These are phyloP conservation scores for Beta vulgaris DNA, from an alignment of 148 eudicot genomes.

Conservation along the genomic window DNA sequence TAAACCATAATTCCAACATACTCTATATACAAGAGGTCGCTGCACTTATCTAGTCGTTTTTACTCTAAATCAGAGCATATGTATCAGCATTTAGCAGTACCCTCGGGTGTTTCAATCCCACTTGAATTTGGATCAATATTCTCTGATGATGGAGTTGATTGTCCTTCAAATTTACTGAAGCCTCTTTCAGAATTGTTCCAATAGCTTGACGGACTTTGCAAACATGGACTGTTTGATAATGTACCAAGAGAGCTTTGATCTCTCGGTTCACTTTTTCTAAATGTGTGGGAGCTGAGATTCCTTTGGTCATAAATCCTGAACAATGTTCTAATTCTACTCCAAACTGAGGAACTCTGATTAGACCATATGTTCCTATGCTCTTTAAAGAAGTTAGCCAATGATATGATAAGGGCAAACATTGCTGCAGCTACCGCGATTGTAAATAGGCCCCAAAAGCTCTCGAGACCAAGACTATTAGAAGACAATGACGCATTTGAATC, in stretches of 20 bases:
- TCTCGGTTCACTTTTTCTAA: conserved; percentile 15
- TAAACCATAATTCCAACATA: too few species aligned
- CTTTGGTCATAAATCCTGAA: conserved; percentile 21
- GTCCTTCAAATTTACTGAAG: neutral
- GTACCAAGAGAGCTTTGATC: conserved; percentile 12
- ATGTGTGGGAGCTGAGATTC: conserved; percentile 30
- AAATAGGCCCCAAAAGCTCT: conserved; percentile 35
- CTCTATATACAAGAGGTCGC: too few species aligned
- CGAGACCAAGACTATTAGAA: conserved; percentile 28
- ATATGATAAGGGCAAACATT: conserved; percentile 20
- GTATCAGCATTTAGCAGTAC: neutral
- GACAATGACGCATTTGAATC: conserved; percentile 10
- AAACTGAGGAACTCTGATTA: conserved; percentile 15
- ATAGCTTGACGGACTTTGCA: conserved; percentile 25
- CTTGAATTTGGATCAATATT: conserved; percentile 1
- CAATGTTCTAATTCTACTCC: conserved; percentile 20
- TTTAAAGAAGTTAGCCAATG: conserved; percentile 17
- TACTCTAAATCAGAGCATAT: too few species aligned
- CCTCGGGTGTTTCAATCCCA: neutral
- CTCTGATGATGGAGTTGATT: conserved; percentile 7
- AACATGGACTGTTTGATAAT: conserved; percentile 15
- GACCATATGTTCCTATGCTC: conserved; percentile 22
- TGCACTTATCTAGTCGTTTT: too few species aligned
- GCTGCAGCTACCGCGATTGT: conserved; percentile 27
- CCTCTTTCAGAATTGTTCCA: conserved; percentile 22